A percentile compares a stretch with the other conserved stretches of the same genome.
These are phyloP conservation scores for Tillandsia leiboldiana DNA, from an alignment of 176 grass and related monocot genomes.

Conservation along the genomic window DNA sequence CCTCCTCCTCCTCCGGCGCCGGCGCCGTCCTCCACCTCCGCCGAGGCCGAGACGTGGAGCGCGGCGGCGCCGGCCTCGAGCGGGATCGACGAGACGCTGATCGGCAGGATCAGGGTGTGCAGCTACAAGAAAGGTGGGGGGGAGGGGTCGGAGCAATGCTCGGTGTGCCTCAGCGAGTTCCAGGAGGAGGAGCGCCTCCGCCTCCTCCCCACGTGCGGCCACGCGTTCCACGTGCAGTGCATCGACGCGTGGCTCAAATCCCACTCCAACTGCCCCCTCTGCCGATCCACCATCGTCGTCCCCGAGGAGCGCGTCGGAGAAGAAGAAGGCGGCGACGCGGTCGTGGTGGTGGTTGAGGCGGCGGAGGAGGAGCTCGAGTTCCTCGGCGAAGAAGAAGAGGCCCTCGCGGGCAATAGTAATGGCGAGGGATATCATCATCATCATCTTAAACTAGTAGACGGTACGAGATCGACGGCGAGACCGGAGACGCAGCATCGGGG, in stretches of 20 bases:
- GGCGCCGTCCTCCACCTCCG: background rate
- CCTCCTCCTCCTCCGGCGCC: background rate
- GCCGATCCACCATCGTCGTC: conserved; percentile 57
- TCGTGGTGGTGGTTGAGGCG: conserved; percentile 17
- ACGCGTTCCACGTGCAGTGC: conserved; percentile 90
- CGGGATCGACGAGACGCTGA: conserved; percentile 65
- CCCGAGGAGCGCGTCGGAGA: conserved; percentile 10
- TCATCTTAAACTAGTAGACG: conserved; percentile 47
- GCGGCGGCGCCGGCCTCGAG: conserved; percentile 11
- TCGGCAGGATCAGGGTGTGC: conserved; percentile 73
- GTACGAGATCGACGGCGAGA: conserved; percentile 31
- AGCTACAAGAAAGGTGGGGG: conserved; percentile 61
- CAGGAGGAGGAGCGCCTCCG: conserved; percentile 68
- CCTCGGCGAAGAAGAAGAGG: background rate
- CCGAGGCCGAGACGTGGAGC: background rate
- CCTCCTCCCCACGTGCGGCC: conserved; percentile 78
- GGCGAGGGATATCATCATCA: conserved; percentile 12
- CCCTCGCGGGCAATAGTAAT: background rate
- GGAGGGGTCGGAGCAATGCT: conserved; percentile 54
- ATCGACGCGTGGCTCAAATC: conserved; percentile 96
- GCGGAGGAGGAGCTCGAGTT: conserved; percentile 23
- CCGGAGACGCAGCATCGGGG: conserved; percentile 32
- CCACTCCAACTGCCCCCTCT: conserved; percentile 84
- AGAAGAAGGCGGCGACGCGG: conserved; percentile 26
- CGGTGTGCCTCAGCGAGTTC: conserved; percentile 95